Evolutionary conservation across 306 rosid genomes (phyloP).

Genomic region (Trifolium repens): DNA sequence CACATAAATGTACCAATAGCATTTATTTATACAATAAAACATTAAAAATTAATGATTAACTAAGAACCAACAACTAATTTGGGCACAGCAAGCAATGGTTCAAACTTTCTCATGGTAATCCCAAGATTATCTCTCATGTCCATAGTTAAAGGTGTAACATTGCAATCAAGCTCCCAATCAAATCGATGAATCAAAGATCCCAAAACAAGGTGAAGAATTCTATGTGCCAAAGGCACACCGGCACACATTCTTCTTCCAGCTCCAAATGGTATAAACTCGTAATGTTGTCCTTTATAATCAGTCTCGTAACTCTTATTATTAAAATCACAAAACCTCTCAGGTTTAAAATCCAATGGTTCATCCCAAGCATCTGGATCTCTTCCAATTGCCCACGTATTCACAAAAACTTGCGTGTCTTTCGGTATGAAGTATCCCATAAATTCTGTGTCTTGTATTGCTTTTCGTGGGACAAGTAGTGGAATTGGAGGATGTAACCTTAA

Average conservation of each 20-base stretch:
- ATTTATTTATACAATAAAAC: neutral
- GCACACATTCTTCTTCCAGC: slow-evolving; percentile 68
- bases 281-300: slow-evolving; percentile 56
- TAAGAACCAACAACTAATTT: neutral
- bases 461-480: slow-evolving; percentile 63
- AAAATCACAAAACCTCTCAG: slow-evolving; percentile 52
- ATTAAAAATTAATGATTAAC: neutral
- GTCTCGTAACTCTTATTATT: neutral
- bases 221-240: slow-evolving; percentile 57
- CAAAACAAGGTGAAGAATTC: slow-evolving; percentile 48
- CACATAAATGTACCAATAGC: neutral
- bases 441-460: slow-evolving; percentile 41
- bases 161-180: slow-evolving; percentile 56
- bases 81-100: slow-evolving; percentile 58
- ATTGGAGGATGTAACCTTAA: slow-evolving; percentile 62
- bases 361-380: slow-evolving; percentile 65
- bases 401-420: slow-evolving; percentile 58
- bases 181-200: slow-evolving; percentile 62
- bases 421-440: slow-evolving; percentile 59
- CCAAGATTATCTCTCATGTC: slow-evolving; percentile 58
- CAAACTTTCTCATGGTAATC: slow-evolving; percentile 45
- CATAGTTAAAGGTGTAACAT: slow-evolving; percentile 43
- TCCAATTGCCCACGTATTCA: slow-evolving; percentile 68
- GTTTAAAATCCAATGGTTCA: slow-evolving; percentile 48
- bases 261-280: slow-evolving; percentile 56